phyloP scores from a whole-genome alignment of 306 rosid genomes.

The Prunus padus region DNA sequence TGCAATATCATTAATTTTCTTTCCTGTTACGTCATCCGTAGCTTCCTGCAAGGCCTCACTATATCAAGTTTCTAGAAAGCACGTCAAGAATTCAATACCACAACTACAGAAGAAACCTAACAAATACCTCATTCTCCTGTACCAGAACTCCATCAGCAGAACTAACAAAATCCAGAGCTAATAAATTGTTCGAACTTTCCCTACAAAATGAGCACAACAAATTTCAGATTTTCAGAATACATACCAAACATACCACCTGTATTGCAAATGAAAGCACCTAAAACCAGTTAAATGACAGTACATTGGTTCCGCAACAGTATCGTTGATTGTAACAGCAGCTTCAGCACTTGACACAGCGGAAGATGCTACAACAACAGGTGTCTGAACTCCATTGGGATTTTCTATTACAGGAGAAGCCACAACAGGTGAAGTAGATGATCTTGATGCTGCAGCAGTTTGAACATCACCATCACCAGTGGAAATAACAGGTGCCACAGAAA shows the following conservation, averaged over 20 bases:
- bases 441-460: slow-evolving; percentile 43
- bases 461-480: slow-evolving; percentile 40
- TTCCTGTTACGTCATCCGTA: slow-evolving; percentile 43
- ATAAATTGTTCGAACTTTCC: slow-evolving; percentile 36
- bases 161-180: slow-evolving; percentile 42
- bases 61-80: slow-evolving; percentile 30
- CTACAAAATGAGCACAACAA: slow-evolving; percentile 40
- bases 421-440: slow-evolving; percentile 55
- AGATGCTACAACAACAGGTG: slow-evolving; percentile 40
- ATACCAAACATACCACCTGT: slow-evolving; percentile 2
- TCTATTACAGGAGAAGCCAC: slow-evolving; percentile 34
- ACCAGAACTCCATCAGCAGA: slow-evolving; percentile 51
- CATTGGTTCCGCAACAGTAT: slow-evolving; percentile 49
- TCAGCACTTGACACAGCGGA: slow-evolving; percentile 40
- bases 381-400: slow-evolving; percentile 46
- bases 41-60: slow-evolving; percentile 48
- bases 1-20: slow-evolving; percentile 49
- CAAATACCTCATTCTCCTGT: slow-evolving; percentile 54
- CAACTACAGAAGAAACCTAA: slow-evolving; percentile 17
- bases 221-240: background rate
- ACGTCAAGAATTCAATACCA: slow-evolving; percentile 25
- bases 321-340: slow-evolving; percentile 35
- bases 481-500: slow-evolving; percentile 58
- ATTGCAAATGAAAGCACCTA: slow-evolving; percentile 13
- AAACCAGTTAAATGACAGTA: slow-evolving; percentile 31